A percentile compares a stretch with the other conserved stretches of the same genome.
phyloP scores from a whole-genome alignment of 257 asterid species.

The Jaltomata sinuosa region DNA sequence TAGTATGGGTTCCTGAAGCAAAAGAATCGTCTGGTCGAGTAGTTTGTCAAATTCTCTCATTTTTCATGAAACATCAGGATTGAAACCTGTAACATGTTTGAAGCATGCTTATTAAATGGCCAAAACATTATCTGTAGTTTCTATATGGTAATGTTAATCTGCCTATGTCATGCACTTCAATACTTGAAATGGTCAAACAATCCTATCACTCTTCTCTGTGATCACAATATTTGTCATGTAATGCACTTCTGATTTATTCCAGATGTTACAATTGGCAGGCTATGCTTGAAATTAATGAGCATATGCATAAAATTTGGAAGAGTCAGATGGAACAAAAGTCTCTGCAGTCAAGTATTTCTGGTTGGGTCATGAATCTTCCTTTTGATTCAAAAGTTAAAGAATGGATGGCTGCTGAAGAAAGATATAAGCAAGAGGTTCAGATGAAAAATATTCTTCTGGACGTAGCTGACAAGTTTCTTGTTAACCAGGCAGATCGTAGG shows the following conservation, averaged over 20 bases:
- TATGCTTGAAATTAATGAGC: slow-evolving; percentile 76
- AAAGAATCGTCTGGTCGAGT: not conserved
- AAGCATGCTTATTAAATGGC: not conserved
- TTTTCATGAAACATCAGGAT: not conserved
- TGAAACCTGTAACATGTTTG: not conserved
- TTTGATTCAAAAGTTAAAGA: slow-evolving; percentile 79
- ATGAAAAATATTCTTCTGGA: slow-evolving; percentile 86
- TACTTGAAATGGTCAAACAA: not conserved
- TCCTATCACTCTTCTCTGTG: not conserved
- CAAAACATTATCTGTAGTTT: not conserved
- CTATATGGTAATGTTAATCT: not conserved
- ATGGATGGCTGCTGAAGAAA: slow-evolving; percentile 94
- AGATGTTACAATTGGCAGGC: slow-evolving; percentile 44
- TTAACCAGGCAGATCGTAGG: slow-evolving; percentile 39
- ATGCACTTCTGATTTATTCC: not conserved
- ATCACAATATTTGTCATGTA: not conserved
- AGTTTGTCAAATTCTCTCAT: not conserved
- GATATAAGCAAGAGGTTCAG: slow-evolving; percentile 69
- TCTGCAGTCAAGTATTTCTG: slow-evolving; percentile 62
- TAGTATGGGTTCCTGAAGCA: not conserved
- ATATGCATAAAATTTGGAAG: slow-evolving; percentile 13
- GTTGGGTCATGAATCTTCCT: slow-evolving; percentile 83
- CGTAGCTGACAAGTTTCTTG: slow-evolving; percentile 89
- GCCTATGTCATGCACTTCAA: not conserved
- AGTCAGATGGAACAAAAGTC: slow-evolving; percentile 26